Evolutionary conservation across 768 basidiomycete species (phyloP).

Genomic region (Mycena venus): DNA sequence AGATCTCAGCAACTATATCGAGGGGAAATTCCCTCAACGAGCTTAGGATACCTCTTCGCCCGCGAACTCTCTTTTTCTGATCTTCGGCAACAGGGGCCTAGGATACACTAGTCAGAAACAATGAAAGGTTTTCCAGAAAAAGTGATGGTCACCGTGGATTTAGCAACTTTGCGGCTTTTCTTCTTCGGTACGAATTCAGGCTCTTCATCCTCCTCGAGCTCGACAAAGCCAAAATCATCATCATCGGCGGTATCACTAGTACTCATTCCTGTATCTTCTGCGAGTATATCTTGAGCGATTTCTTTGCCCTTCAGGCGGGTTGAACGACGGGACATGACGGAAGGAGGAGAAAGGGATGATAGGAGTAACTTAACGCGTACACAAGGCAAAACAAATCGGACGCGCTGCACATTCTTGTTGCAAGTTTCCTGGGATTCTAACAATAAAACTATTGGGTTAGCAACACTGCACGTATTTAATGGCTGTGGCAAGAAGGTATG

Average conservation of each 20-base stretch:
- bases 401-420: too few relatives aligned
- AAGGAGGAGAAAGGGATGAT: neutral
- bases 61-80: constrained; percentile 25
- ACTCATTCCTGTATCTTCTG: neutral
- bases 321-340: constrained; percentile 22
- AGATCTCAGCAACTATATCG: constrained; percentile 57
- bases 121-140: too few relatives aligned
- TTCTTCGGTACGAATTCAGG: constrained; percentile 3
- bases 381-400: too few relatives aligned
- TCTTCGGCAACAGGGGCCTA: neutral
- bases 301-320: constrained; percentile 7
- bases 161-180: constrained; percentile 22
- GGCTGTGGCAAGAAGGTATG: too few relatives aligned
- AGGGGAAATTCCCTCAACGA: constrained; percentile 37
- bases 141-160: neutral
- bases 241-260: constrained; percentile 2
- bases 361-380: too few relatives aligned
- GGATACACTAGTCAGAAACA: neutral
- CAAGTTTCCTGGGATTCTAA: too few relatives aligned
- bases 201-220: constrained; percentile 7
- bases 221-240: neutral
- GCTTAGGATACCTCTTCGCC: constrained; percentile 20
- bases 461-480: too few relatives aligned
- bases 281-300: neutral
- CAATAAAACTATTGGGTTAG: too few relatives aligned